Evolutionary conservation across 2,329 filamentous ascomycete species (phyloP), one percentile per base, ranked within the genome.

Genomic region (Fusarium scirpi): DNA sequence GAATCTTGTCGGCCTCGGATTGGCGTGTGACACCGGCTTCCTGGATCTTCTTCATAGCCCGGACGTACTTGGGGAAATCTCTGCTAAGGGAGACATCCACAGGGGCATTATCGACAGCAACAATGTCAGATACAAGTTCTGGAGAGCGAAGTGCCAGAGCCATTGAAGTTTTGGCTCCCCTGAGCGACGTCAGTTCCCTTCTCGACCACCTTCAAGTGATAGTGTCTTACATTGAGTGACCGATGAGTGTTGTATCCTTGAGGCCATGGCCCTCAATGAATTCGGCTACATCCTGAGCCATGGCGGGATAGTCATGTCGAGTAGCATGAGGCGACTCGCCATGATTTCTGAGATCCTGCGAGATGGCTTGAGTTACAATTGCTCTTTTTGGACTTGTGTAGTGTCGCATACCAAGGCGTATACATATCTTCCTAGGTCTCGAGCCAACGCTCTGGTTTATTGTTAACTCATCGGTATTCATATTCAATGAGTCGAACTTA

Each of bases 121-220:
- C 87, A 54, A 98, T 83, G 73, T 91, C 89, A 18, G 86, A 84
- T 62, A 97, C 86, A 5, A 90, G 82, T 8, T 88, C 83, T 0
- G 93, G 93, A 1, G 89, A 86, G 45, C 87, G 84, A 38, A 98
- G 87, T 6, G 94, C 94, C 62, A 98, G 84, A 0, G 92, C 85
- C 95, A 98, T 98, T 74, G 93, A 94, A 3, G 92, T 90, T 84
- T 98, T 98, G 48, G 95, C 95, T 69, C 96, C 95, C 91, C 90
- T 92, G 8, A 5, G 6, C 11, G 43, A 41, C 22, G 46, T 59
- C 27, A 60, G 45, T 25, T 24, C 15, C 29, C 38, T 62, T 29
- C 8, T 20, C 22, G 18, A 12, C 15, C 43, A 15, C 11, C 22
- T n/a, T 30, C 25, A 41, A 55, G 20, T 18, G 27, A 41, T 24